Evolutionary conservation across 108 stramenopile genomes (phyloP), one percentile per base, ranked within the genome.

Genomic region (Discostella stelligeroides): DNA sequence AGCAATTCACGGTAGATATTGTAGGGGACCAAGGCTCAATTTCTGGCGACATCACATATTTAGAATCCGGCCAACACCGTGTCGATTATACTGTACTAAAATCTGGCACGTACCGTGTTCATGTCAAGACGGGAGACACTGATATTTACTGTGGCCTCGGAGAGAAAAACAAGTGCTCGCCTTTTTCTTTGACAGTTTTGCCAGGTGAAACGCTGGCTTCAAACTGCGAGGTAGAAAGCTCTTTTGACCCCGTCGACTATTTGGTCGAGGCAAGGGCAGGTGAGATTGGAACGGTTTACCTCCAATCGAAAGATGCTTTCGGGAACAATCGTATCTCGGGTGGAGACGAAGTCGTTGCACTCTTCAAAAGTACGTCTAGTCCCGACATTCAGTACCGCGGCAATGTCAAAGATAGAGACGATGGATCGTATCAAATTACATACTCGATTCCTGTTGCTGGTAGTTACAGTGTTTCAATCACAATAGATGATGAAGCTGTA

Each of bases 91-190:
- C 67, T n/a, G 55, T 86, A 24, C 70, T 86, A n/a, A 85, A 87
- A 70, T 76, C 91, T 7, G 94, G 94, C 9, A 55, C 42, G 24
- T 95, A 92, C 73, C 54, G 55, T 48, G 56, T 95, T n/a, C 76
- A 80, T 15, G 87, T 95, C 47, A 84, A 72, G 59, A 90, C 89
- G 7, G 89, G 87, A 0, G 94, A 90, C 20, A 84, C 73, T 14
- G 81, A 91, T 65, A 92, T 90, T 60, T 94, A 86, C 75, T 94
- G 92, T 67, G 91, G 89, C 8, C 50, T 63, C n/a, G 90, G 87
- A 41, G 88, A 88, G 43, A 73, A 63, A 11, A 46, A 82, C 29
- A 86, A 85, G 53, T 95, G 94, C 81, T 90, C 88, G 13, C 94
- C 94, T 20, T 95, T 93, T 58, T 40, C 56, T 24, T 64, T 95